A percentile compares a stretch with the other conserved stretches of the same genome.
Evolutionary conservation across 371 early-diverging fungal genomes (phyloP).

Genomic region (Rhizopus stolonifer): DNA sequence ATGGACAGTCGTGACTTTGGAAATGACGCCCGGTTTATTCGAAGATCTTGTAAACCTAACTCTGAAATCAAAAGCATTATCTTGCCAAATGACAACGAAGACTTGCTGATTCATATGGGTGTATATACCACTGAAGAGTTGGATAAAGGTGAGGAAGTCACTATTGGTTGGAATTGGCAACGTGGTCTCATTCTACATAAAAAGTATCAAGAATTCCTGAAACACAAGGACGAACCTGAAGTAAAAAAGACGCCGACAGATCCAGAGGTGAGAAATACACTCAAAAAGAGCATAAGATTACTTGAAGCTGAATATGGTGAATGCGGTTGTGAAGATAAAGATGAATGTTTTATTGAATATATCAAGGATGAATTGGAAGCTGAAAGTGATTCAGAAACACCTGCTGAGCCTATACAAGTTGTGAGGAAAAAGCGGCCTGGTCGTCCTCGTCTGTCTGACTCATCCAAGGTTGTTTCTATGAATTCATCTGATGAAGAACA

Average conservation of each 20-base stretch:
- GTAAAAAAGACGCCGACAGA: background rate
- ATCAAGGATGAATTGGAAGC: slow-evolving; percentile 22
- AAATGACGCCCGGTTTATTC: slow-evolving; percentile 67
- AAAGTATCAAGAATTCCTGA: slow-evolving; percentile 35
- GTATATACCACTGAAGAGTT: slow-evolving; percentile 66
- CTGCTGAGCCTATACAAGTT: background rate
- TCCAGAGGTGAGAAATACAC: slow-evolving; percentile 8
- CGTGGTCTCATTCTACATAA: slow-evolving; percentile 48
- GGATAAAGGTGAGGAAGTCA: slow-evolving; percentile 70
- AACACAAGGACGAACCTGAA: slow-evolving; percentile 29
- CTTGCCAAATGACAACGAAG: slow-evolving; percentile 45
- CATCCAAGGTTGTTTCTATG: background rate
- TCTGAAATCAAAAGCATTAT: slow-evolving; percentile 68
- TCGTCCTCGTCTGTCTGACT: background rate
- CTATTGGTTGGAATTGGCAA: slow-evolving; percentile 75
- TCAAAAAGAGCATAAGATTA: slow-evolving; percentile 37
- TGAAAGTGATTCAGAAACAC: background rate
- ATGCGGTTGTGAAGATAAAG: slow-evolving; percentile 48
- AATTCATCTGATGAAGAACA: slow-evolving; percentile 19
- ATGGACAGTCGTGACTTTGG: slow-evolving; percentile 77
- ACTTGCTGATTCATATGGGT: slow-evolving; percentile 63
- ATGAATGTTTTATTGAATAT: slow-evolving; percentile 38
- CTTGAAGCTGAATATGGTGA: slow-evolving; percentile 34
- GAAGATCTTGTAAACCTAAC: slow-evolving; percentile 76
- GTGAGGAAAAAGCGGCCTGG: background rate